phyloP scores from a whole-genome alignment of 495 filamentous ascomycete species.

The Bombardia bombarda region DNA sequence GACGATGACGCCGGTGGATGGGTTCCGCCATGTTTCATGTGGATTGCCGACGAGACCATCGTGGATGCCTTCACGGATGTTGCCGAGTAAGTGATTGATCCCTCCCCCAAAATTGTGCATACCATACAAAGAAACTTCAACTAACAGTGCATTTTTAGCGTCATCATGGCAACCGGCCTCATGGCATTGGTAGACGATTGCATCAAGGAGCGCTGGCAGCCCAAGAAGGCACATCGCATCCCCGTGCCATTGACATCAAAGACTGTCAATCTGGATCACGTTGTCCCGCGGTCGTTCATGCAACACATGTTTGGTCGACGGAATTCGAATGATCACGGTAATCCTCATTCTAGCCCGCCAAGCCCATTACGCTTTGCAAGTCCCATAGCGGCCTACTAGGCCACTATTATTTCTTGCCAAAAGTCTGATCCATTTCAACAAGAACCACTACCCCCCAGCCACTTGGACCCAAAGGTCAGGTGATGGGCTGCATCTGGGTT shows the following conservation, averaged over 20 bases:
- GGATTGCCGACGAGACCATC: slow-evolving; percentile 67
- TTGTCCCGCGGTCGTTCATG: slow-evolving; percentile 65
- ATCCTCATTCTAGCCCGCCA: slow-evolving; percentile 25
- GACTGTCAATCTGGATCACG: slow-evolving; percentile 56
- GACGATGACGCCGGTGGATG: slow-evolving; percentile 79
- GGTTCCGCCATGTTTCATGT: slow-evolving; percentile 84
- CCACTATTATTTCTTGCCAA: too few relatives aligned
- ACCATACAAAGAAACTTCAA: slow-evolving; percentile 7
- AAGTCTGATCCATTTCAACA: too few relatives aligned
- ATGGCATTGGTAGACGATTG: slow-evolving; percentile 88
- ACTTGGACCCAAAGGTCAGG: too few relatives aligned
- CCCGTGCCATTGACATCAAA: slow-evolving; percentile 50
- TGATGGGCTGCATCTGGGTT: too few relatives aligned
- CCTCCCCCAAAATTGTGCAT: not conserved
- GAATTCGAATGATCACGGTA: slow-evolving; percentile 29
- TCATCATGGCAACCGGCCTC: slow-evolving; percentile 83
- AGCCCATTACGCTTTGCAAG: slow-evolving; percentile 34
- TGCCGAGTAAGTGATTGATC: slow-evolving; percentile 86
- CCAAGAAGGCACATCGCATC: slow-evolving; percentile 35
- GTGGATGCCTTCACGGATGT: slow-evolving; percentile 65
- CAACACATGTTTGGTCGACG: slow-evolving; percentile 70
- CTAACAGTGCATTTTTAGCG: slow-evolving; percentile 41
- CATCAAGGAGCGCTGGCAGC: slow-evolving; percentile 35
- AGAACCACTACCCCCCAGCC: too few relatives aligned
- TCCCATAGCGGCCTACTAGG: slow-evolving; percentile 31